Conservation (phyloP, 257 asterid species). For the Solanum tarapatanum region DNA sequence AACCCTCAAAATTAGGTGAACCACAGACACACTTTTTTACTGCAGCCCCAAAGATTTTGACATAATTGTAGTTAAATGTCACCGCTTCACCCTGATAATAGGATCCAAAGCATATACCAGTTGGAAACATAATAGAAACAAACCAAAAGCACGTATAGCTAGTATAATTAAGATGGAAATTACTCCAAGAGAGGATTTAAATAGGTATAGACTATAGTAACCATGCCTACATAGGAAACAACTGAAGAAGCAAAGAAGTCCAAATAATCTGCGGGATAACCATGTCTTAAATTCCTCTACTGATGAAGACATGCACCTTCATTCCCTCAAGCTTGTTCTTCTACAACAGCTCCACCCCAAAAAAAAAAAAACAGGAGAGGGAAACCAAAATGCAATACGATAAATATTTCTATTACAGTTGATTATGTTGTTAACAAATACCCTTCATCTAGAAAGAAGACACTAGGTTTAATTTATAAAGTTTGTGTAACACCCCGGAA, state of each 20-base stretch:
- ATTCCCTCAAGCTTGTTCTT: not conserved
- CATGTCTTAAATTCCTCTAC: not conserved
- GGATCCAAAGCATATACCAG: not conserved
- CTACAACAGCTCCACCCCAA: not conserved
- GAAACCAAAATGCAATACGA: not conserved
- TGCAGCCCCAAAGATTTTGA: slow-evolving; percentile 29
- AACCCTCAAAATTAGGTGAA: slow-evolving; percentile 68
- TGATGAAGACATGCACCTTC: not conserved
- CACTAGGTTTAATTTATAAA: not conserved
- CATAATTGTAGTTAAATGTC: slow-evolving; percentile 83
- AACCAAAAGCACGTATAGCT: not conserved
- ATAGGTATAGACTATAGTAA: not conserved
- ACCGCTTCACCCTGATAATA: slow-evolving; percentile 76
- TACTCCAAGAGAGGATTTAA: not conserved
- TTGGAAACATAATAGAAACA: not conserved
- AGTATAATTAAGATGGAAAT: not conserved
- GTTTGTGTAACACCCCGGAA: not conserved
- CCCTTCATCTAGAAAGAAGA: not conserved
- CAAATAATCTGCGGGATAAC: not conserved
- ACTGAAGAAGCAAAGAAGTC: not conserved
- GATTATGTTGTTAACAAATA: not conserved
- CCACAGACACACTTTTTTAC: slow-evolving; percentile 24
- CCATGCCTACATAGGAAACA: not conserved
- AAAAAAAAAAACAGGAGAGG: not conserved
- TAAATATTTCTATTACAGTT: too few relatives aligned